These are phyloP conservation scores for Penicillium hordei DNA, from an alignment of 2,329 filamentous ascomycete species.

Conservation along the genomic window DNA sequence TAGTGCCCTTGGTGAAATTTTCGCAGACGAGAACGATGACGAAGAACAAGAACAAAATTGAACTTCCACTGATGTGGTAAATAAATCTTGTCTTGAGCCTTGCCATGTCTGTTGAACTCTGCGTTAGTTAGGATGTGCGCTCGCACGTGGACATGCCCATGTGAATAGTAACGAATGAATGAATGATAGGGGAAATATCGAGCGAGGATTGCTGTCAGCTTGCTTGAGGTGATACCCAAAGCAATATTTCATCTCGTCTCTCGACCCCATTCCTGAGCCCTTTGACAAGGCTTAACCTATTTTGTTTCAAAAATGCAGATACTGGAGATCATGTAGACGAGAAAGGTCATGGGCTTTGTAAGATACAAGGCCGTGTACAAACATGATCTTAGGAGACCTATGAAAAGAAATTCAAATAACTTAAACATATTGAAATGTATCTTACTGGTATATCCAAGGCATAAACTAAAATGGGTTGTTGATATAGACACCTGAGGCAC, in stretches of 20 bases:
- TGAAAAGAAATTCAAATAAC: not conserved
- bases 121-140: not conserved
- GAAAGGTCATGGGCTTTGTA: not conserved
- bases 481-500: not conserved
- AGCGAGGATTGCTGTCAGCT: not conserved
- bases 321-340: not conserved
- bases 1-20: not conserved
- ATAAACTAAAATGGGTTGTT: not conserved
- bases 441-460: not conserved
- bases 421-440: not conserved
- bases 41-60: not conserved
- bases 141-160: not conserved
- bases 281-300: not conserved
- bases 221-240: not conserved
- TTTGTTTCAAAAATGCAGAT: not conserved
- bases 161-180: not conserved
- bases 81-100: not conserved
- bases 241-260: not conserved
- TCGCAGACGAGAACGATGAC: conserved; percentile 1
- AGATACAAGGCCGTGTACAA: not conserved
- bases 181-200: not conserved
- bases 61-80: not conserved
- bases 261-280: not conserved
- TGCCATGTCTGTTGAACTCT: not conserved
- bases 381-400: not conserved